phyloP scores from a whole-genome alignment of 2,329 filamentous ascomycete species.

The Escovopsis sp. region DNA sequence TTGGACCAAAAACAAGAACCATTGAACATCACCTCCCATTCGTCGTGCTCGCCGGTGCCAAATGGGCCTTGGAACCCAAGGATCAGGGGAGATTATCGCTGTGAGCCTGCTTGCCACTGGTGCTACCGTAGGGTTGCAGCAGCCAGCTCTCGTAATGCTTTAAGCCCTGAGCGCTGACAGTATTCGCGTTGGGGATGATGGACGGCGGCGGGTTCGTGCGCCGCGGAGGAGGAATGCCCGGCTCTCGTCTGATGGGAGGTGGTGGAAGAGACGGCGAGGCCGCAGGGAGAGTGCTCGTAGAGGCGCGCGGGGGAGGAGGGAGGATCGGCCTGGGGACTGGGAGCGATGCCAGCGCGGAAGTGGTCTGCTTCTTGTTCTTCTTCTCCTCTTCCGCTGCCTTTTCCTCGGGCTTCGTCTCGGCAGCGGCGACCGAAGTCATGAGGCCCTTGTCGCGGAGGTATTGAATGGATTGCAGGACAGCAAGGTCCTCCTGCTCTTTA shows the following conservation, averaged over 20 bases:
- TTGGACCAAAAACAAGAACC: too few relatives aligned
- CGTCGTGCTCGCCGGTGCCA: too few relatives aligned
- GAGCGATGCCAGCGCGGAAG: background rate
- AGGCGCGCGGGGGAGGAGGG: constrained; percentile 1
- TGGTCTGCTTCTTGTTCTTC: constrained; percentile 1
- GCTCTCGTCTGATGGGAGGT: constrained; percentile 19
- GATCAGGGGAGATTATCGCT: constrained; percentile 20
- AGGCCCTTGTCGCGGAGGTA: constrained; percentile 48
- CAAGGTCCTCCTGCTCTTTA: constrained; percentile 52
- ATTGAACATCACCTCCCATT: too few relatives aligned
- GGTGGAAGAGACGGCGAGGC: constrained; percentile 24
- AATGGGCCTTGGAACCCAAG: too few relatives aligned
- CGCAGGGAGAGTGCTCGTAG: constrained; percentile 22
- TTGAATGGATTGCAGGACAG: constrained; percentile 50
- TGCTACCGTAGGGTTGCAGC: constrained; percentile 21
- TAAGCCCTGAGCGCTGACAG: constrained; percentile 16
- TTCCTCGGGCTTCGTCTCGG: constrained; percentile 5
- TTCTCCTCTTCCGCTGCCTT: constrained; percentile 8
- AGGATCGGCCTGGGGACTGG: constrained; percentile 1
- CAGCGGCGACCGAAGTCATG: constrained; percentile 18
- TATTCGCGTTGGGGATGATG: constrained; percentile 16
- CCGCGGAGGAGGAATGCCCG: constrained; percentile 12
- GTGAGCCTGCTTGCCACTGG: constrained; percentile 16
- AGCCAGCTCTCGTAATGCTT: constrained; percentile 25
- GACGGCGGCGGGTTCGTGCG: constrained; percentile 19